phyloP scores from a whole-genome alignment of 768 basidiomycete genomes.

The Mrakia frigida region DNA sequence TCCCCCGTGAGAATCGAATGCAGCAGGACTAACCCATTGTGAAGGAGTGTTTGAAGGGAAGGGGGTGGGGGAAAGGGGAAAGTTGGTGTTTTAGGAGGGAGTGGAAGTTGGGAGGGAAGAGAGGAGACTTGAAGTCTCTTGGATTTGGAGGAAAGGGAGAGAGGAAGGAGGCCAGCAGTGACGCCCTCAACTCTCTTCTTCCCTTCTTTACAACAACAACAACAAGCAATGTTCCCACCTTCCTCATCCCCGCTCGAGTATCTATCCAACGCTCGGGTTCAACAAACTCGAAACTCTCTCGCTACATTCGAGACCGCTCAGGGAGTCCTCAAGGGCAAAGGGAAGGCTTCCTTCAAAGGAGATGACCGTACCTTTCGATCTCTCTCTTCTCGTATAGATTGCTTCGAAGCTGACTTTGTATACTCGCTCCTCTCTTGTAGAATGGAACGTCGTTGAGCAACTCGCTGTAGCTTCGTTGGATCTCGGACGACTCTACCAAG shows the following conservation, averaged over 20 bases:
- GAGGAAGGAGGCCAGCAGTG: neutral
- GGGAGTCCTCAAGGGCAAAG: conserved; percentile 15
- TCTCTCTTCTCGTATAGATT: neutral
- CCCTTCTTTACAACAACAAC: too few relatives aligned
- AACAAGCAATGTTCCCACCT: neutral
- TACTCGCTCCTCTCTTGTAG: conserved; percentile 46
- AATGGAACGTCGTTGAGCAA: conserved; percentile 76
- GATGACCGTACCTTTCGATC: conserved; percentile 4
- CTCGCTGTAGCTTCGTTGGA: conserved; percentile 44
- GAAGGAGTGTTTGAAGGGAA: neutral
- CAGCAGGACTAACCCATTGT: neutral
- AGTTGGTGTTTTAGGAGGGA: neutral
- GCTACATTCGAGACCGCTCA: conserved; percentile 14
- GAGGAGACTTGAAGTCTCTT: too few relatives aligned
- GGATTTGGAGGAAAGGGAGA: neutral
- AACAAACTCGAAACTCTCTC: conserved; percentile 11
- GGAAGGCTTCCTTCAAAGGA: conserved; percentile 8
- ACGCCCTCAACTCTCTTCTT: neutral
- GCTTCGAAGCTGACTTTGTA: neutral
- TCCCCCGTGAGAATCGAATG: neutral
- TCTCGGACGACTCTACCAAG: conserved; percentile 22
- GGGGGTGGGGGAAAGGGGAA: neutral
- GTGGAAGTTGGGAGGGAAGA: neutral
- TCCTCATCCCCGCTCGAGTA: neutral
- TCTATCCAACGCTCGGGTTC: conserved; percentile 2